These are phyloP conservation scores for Coccomyxa subellipsoidea DNA, from an alignment of 163 green algal genomes.

Conservation along the genomic window DNA sequence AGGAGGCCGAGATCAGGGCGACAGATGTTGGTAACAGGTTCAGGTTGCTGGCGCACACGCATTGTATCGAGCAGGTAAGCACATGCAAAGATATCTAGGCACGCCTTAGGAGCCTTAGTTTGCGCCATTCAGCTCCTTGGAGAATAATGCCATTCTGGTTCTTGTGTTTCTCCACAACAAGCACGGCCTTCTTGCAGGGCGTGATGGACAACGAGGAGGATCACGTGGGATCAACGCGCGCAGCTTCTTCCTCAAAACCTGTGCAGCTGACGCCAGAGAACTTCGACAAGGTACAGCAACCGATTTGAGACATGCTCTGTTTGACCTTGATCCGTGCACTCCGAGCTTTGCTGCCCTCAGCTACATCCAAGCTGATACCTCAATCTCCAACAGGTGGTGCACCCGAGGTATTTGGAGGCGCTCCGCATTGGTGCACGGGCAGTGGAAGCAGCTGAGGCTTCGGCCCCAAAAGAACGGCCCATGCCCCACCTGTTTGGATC, in stretches of 20 bases:
- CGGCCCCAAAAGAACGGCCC: background rate
- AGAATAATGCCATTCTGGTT: no score
- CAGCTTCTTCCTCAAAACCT: background rate
- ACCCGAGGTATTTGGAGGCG: constrained; percentile 7
- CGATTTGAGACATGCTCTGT: background rate
- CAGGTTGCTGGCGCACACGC: background rate
- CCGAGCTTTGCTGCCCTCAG: no score
- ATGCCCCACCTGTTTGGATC: constrained; percentile 35
- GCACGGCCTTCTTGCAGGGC: background rate
- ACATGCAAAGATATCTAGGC: background rate
- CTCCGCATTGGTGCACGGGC: constrained; percentile 7
- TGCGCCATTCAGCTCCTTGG: no score
- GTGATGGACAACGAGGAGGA: background rate
- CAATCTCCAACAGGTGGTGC: background rate
- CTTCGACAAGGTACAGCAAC: background rate
- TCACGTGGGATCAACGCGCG: background rate
- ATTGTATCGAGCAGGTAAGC: background rate
- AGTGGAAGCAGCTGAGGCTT: background rate
- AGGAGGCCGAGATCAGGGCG: background rate
- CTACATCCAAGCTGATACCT: no score
- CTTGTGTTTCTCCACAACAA: no score
- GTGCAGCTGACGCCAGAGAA: background rate
- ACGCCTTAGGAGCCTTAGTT: no score
- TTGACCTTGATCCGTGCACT: background rate
- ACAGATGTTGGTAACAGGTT: background rate